These are phyloP conservation scores for Dothideomycetes sp. DNA, from an alignment of 2,329 filamentous ascomycete genomes.

Conservation along the genomic window DNA sequence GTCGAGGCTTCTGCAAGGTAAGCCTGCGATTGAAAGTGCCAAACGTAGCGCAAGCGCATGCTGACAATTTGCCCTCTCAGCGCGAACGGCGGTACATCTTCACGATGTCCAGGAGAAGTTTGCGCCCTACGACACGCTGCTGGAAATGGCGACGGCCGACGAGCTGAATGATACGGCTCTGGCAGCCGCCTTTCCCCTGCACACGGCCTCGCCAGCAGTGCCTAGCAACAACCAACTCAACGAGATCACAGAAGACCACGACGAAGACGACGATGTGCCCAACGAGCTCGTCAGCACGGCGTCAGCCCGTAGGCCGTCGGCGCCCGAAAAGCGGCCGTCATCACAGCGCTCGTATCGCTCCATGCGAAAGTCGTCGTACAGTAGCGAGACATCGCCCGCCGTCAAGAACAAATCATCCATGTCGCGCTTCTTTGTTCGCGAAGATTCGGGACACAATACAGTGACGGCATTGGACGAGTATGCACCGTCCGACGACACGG, in stretches of 20 bases:
- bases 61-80: no score
- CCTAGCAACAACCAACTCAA: conserved; percentile 69
- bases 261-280: conserved; percentile 46
- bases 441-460: conserved; percentile 21
- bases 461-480: conserved; percentile 20
- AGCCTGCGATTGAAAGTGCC: conserved; percentile 24
- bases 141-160: conserved; percentile 63
- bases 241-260: conserved; percentile 89
- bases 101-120: conserved; percentile 57
- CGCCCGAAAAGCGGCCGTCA: conserved; percentile 3
- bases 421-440: conserved; percentile 23
- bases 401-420: conserved; percentile 21
- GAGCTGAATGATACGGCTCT: conserved; percentile 83
- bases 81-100: conserved; percentile 67
- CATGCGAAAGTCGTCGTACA: background rate
- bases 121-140: conserved; percentile 75
- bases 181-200: conserved; percentile 78
- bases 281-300: conserved; percentile 3
- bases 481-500: conserved; percentile 14
- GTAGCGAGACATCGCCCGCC: conserved; percentile 3
- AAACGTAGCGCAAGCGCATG: background rate
- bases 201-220: conserved; percentile 76
- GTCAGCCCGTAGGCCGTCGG: background rate
- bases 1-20: conserved; percentile 87
- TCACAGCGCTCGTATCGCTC: conserved; percentile 9